Conservation (phyloP, 352 stramenopile species). For the Phytophthora cajani region DNA sequence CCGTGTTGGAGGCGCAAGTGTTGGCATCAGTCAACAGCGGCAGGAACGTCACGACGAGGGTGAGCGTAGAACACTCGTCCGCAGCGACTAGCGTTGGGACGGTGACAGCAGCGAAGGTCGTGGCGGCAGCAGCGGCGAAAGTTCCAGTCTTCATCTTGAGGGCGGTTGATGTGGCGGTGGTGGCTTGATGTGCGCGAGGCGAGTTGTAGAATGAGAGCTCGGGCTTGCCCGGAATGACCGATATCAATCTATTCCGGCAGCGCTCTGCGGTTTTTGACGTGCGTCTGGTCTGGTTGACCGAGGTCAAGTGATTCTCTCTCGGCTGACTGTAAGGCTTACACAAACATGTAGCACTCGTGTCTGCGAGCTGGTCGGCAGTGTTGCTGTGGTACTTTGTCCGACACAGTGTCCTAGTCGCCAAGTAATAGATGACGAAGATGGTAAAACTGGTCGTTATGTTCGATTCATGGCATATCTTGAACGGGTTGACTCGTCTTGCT, state of each 20-base stretch:
- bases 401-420: neutral
- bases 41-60: constrained; percentile 26
- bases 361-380: constrained; percentile 16
- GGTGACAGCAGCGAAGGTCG: constrained; percentile 12
- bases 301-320: neutral
- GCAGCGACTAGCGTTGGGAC: constrained; percentile 18
- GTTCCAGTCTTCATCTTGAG: constrained; percentile 26
- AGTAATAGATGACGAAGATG: constrained; percentile 12
- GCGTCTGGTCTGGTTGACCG: constrained; percentile 13
- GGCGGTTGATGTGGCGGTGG: neutral
- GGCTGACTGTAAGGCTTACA: neutral
- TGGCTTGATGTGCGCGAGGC: constrained; percentile 13
- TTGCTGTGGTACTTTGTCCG: constrained; percentile 8
- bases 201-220: constrained; percentile 27
- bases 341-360: neutral
- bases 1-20: constrained; percentile 31
- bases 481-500: neutral
- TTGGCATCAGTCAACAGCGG: constrained; percentile 32
- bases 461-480: constrained; percentile 27
- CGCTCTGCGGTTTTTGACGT: constrained; percentile 12
- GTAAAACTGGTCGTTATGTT: constrained; percentile 12
- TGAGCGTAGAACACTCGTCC: constrained; percentile 24
- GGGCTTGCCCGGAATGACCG: neutral
- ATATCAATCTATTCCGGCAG: constrained; percentile 2
- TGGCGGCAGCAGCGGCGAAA: constrained; percentile 19